Percentiles rank a stretch among this genome's conserved stretches.
Conservation (phyloP, 2,329 filamentous ascomycete species). For the Pseudomassariella vexata region DNA sequence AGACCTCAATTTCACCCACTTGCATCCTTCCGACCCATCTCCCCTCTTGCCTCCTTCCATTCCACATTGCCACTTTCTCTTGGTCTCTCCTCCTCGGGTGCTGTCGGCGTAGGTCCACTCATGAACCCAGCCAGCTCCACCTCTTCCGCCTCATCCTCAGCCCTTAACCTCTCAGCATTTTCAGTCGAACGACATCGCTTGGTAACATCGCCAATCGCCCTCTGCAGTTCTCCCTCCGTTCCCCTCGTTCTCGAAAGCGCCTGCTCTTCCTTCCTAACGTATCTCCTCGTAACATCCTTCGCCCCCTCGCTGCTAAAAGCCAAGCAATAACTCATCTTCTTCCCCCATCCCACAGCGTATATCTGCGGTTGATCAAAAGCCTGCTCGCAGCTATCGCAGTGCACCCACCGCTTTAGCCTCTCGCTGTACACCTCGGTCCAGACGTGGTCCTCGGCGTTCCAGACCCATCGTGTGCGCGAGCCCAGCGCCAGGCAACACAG, state of each 20-base stretch:
- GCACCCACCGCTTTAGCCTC: constrained; percentile 90
- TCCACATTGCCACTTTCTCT: constrained; percentile 1
- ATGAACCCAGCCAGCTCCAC: neutral
- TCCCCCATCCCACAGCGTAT: constrained; percentile 92
- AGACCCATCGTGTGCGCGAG: constrained; percentile 90
- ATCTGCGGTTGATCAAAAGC: constrained; percentile 90
- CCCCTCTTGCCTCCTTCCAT: constrained; percentile 2
- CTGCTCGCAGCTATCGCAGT: constrained; percentile 91
- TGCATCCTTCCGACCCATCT: constrained; percentile 2
- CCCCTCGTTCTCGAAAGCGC: neutral
- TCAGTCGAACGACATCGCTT: neutral
- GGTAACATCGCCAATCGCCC: neutral
- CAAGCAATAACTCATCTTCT: constrained; percentile 95
- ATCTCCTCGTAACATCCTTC: constrained; percentile 60
- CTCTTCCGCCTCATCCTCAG: constrained; percentile 2
- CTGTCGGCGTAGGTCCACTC: neutral
- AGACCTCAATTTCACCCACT: too few relatives aligned
- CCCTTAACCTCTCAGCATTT: neutral
- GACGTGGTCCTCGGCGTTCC: constrained; percentile 95
- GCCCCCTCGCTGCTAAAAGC: constrained; percentile 91
- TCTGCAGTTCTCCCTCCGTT: neutral
- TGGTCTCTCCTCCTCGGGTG: constrained; percentile 3
- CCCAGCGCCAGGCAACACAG: constrained; percentile 95
- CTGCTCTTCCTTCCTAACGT: constrained; percentile 66
- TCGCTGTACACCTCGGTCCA: constrained; percentile 98